These are phyloP conservation scores for Laguncularia racemosa DNA, from an alignment of 345 rosid species.

Conservation along the genomic window DNA sequence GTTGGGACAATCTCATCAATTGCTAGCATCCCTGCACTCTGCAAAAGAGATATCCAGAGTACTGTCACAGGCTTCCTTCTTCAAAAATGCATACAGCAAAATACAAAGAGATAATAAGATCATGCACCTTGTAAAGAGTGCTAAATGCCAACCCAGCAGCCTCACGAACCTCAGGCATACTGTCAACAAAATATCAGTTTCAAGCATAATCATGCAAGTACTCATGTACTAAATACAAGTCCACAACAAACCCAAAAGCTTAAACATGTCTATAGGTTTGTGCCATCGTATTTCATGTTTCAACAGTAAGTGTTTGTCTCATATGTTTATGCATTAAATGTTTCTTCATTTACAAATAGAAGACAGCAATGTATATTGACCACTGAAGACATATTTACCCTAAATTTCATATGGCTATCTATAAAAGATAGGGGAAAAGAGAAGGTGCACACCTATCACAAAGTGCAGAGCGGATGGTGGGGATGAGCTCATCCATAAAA, in stretches of 20 bases:
- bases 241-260: too few species aligned
- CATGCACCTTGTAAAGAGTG: constrained; percentile 83
- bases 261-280: too few species aligned
- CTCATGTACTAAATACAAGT: too few species aligned
- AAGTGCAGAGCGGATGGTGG: constrained; percentile 89
- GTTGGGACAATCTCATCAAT: constrained; percentile 98
- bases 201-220: background rate
- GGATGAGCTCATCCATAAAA: constrained; percentile 94
- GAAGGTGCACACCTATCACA: constrained; percentile 68
- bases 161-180: constrained; percentile 85
- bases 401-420: background rate
- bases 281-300: too few species aligned
- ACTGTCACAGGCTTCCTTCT: background rate
- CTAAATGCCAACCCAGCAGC: constrained; percentile 97
- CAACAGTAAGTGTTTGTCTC: too few species aligned
- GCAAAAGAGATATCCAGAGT: constrained; percentile 11
- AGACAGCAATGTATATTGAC: too few species aligned
- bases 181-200: constrained; percentile 16
- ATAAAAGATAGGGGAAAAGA: constrained; percentile 2
- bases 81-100: background rate
- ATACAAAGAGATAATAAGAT: constrained; percentile 6
- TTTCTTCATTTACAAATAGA: too few species aligned
- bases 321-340: too few species aligned
- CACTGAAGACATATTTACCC: background rate
- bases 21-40: constrained; percentile 99